phyloP scores from a whole-genome alignment of 352 stramenopile species.

The Pythium guiyangense region DNA sequence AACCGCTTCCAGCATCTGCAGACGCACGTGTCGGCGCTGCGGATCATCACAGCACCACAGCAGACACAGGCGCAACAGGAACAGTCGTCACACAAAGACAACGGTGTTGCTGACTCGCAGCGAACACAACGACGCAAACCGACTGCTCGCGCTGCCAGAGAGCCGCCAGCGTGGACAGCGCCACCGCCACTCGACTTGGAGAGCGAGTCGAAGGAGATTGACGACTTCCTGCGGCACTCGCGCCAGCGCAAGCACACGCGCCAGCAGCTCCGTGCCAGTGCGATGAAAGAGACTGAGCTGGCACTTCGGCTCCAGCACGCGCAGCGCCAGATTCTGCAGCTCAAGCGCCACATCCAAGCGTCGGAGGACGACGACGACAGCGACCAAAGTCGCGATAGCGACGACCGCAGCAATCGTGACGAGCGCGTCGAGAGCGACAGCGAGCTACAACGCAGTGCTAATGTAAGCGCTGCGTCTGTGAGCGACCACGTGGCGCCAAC shows the following conservation, averaged over 20 bases:
- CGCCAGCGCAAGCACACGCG: conserved; percentile 27
- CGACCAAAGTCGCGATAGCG: not conserved
- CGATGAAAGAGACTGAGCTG: conserved; percentile 53
- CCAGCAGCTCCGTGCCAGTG: conserved; percentile 26
- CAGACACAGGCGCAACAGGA: conserved; percentile 1
- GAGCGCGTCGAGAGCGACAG: not conserved
- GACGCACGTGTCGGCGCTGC: conserved; percentile 25
- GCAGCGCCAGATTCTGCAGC: conserved; percentile 59
- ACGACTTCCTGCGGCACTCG: conserved; percentile 45
- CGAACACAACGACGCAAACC: not conserved
- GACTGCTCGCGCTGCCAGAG: not conserved
- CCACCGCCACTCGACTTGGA: conserved; percentile 25
- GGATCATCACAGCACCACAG: conserved; percentile 17
- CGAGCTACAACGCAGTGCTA: not conserved
- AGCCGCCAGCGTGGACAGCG: conserved; percentile 12
- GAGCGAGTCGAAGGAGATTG: conserved; percentile 54
- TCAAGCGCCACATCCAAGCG: conserved; percentile 61
- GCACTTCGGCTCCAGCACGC: conserved; percentile 63
- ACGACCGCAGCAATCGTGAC: not conserved
- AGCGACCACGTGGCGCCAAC: not conserved
- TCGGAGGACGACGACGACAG: not conserved
- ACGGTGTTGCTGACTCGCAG: not conserved
- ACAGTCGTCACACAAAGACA: not conserved
- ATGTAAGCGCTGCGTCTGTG: not conserved
- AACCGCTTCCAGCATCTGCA: conserved; percentile 37